Base-by-base conservation (phyloP, 495 filamentous ascomycete species). In the Wilcoxina mikolae region DNA sequence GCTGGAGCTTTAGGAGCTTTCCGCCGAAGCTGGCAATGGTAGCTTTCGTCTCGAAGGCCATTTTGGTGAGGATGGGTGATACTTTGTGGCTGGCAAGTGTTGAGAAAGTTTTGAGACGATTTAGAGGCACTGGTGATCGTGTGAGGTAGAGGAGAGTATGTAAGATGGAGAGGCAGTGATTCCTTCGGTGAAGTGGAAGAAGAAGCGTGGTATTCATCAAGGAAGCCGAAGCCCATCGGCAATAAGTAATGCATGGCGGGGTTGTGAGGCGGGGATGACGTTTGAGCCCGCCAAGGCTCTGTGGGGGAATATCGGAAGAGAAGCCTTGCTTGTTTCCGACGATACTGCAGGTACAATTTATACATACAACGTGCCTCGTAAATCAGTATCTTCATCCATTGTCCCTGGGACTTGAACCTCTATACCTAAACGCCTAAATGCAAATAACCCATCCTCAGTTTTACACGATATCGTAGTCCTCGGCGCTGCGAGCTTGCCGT, bases 1-100 rank as follows among this genome's bases (percentile, higher is more conserved):
- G 91, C 61, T 78, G 78, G 25, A 96, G 81, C 71, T 96, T 96
- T 59, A 94, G 78, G 51, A 98, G 85, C 70, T 88, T 91, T 60
- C 91, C 91, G 66, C 89, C 88, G 70, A 95, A 96, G 65, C 80
- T 87, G 69, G 83, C 76, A 68, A 96, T 95, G 58, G 83, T 85
- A 17, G 87, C 84, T 69, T 83, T 93, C 57, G 83, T 91, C 64
- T 81, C 80, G 73, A 95, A 82, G 55, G 79, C 68, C 85, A 91
- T 91, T 58, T 64, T 71, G 23, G 47, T 52, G 49, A 11, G 20
- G 20, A 17, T 35, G 39, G 20, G 39, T 43, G 17, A 18, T 20
- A 18, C 54, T 9, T 35, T 51, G 23, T 50, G 58, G 58, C 57
- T 60, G 24, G 60, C 47, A 9, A 44, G 18, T 12, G 52, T 54